These are phyloP conservation scores for Lotus japonicus DNA, from an alignment of 306 rosid genomes.

Conservation along the genomic window DNA sequence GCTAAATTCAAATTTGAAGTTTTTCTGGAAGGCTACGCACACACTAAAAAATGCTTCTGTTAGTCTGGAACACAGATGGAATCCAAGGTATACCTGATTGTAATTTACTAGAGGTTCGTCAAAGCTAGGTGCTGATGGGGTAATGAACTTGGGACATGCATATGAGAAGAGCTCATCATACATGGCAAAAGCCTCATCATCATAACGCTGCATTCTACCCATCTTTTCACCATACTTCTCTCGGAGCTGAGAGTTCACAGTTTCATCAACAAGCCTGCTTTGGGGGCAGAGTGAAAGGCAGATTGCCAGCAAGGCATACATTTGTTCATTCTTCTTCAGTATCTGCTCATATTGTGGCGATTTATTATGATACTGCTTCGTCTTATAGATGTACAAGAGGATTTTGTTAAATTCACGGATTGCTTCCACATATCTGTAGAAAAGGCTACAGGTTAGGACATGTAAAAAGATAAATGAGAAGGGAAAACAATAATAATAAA, in stretches of 20 bases:
- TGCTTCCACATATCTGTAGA: conserved; percentile 79
- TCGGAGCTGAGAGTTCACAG: conserved; percentile 81
- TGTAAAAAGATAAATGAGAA: neutral
- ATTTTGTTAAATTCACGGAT: conserved; percentile 89
- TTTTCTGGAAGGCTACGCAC: neutral
- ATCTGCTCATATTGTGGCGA: conserved; percentile 96
- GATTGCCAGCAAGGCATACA: conserved; percentile 97
- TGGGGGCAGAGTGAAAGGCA: conserved; percentile 92
- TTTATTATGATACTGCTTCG: conserved; percentile 79
- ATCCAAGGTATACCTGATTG: conserved; percentile 62
- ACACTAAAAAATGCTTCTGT: neutral
- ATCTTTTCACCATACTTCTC: conserved; percentile 98
- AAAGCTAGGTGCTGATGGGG: conserved; percentile 94
- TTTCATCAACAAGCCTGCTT: conserved; percentile 80
- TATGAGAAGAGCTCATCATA: conserved; percentile 97
- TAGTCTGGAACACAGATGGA: neutral
- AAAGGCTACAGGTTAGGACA: neutral
- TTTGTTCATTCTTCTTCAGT: conserved; percentile 93
- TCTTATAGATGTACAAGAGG: conserved; percentile 69
- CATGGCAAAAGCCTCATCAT: conserved; percentile 89
- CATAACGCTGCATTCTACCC: conserved; percentile 86
- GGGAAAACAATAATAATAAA: neutral
- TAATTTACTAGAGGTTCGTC: conserved; percentile 93
- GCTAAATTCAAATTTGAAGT: neutral
- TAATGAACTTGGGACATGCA: conserved; percentile 96